These are phyloP conservation scores for Raddia guianensis DNA, from an alignment of 176 grass and related monocot genomes.

Conservation along the genomic window DNA sequence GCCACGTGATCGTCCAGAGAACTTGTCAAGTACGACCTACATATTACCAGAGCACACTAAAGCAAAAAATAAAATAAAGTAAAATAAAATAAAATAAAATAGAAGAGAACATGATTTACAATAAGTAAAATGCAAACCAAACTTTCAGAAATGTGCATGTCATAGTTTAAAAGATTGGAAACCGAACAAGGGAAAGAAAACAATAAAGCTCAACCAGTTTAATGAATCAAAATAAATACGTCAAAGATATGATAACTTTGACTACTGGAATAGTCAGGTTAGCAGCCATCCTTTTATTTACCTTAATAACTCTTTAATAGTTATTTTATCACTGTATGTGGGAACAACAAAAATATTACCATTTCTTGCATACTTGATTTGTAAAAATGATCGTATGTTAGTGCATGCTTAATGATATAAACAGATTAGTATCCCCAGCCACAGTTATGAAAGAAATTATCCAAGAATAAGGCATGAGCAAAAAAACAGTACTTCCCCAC, in stretches of 20 bases:
- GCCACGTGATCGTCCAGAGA: constrained; percentile 88
- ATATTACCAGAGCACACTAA: not conserved
- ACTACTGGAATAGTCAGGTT: not conserved
- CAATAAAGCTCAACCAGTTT: not conserved
- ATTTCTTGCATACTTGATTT: not conserved
- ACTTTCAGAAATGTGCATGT: not conserved
- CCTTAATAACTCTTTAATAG: not conserved
- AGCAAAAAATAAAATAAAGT: constrained; percentile 2
- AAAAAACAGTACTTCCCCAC: not conserved
- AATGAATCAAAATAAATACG: not conserved
- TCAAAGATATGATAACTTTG: not conserved
- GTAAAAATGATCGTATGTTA: not conserved
- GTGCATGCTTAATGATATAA: not conserved
- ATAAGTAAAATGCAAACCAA: not conserved
- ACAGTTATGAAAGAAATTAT: not conserved
- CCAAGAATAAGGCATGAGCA: not conserved
- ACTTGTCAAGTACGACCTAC: constrained; percentile 89
- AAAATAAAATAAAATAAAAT: not conserved
- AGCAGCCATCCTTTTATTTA: not conserved
- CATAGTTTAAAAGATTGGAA: not conserved
- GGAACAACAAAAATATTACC: not conserved
- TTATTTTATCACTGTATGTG: not conserved
- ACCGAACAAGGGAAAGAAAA: not conserved
- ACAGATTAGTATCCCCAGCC: not conserved
- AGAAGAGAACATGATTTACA: not conserved